phyloP scores from a whole-genome alignment of 139 green algal species.

The Choricystis sp. region DNA sequence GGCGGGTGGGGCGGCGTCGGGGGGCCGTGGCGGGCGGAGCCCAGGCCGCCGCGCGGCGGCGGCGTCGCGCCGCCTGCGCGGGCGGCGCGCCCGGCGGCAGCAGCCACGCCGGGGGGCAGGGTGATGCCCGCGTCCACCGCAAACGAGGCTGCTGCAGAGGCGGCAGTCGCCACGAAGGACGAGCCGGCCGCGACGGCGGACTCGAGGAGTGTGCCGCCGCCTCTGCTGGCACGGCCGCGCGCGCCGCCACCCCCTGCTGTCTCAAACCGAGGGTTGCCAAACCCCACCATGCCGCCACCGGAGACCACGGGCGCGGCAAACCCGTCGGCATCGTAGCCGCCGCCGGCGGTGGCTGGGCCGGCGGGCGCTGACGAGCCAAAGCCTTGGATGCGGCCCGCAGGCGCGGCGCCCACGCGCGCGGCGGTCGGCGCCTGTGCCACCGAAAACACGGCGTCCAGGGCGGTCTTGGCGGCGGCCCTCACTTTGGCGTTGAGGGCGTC shows the following conservation, averaged over 20 bases:
- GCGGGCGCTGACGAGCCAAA: slow-evolving; percentile 37
- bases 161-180: slow-evolving; percentile 4
- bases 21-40: not conserved
- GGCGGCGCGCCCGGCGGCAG: slow-evolving; percentile 1
- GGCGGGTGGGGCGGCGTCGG: not conserved
- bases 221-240: not conserved
- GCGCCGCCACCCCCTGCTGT: not conserved
- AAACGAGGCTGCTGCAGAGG: slow-evolving; percentile 4
- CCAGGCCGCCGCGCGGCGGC: not conserved
- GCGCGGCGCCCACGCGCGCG: not conserved
- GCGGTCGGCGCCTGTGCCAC: slow-evolving; percentile 1
- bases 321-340: not conserved
- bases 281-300: slow-evolving; percentile 21
- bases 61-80: not conserved
- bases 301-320: not conserved
- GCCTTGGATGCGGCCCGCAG: slow-evolving; percentile 55
- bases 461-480: slow-evolving; percentile 37
- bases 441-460: slow-evolving; percentile 32
- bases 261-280: slow-evolving; percentile 34
- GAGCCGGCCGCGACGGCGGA: not conserved
- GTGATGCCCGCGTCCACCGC: slow-evolving; percentile 1
- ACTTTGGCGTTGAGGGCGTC: slow-evolving; percentile 39
- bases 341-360: not conserved
- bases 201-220: slow-evolving; percentile 7
- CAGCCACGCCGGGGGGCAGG: not conserved